Percentiles rank a stretch among this genome's conserved stretches.
Evolutionary conservation across 2,329 filamentous ascomycete genomes (phyloP).

Genomic region (Rutstroemia sydowiana): DNA sequence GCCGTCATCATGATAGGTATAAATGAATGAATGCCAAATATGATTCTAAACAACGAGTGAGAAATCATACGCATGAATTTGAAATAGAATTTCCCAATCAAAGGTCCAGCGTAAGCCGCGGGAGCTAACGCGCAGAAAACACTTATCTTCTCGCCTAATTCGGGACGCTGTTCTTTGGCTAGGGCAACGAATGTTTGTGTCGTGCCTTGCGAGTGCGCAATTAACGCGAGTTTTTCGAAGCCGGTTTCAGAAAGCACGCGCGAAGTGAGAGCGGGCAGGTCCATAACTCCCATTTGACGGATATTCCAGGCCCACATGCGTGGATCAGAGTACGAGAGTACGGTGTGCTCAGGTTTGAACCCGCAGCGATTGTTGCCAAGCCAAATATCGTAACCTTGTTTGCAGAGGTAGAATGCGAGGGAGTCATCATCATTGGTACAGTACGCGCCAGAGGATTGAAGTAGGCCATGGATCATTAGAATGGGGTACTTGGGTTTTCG

Average conservation of each 20-base stretch:
- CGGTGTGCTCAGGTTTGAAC: slow-evolving; percentile 67
- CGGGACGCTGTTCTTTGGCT: slow-evolving; percentile 82
- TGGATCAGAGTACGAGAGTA: slow-evolving; percentile 67
- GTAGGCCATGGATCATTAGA: slow-evolving; percentile 76
- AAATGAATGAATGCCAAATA: slow-evolving; percentile 90
- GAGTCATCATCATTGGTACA: slow-evolving; percentile 86
- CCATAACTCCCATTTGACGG: slow-evolving; percentile 84
- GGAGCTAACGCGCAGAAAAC: slow-evolving; percentile 90
- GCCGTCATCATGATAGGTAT: slow-evolving; percentile 91
- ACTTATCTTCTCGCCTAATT: slow-evolving; percentile 72
- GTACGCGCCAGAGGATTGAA: slow-evolving; percentile 83
- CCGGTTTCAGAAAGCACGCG: slow-evolving; percentile 76
- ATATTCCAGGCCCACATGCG: slow-evolving; percentile 98
- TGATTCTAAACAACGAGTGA: slow-evolving; percentile 64
- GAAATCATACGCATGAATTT: slow-evolving; percentile 82
- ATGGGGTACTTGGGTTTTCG: slow-evolving; percentile 62
- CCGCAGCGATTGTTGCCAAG: slow-evolving; percentile 90
- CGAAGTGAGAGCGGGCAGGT: slow-evolving; percentile 73
- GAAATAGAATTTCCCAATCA: slow-evolving; percentile 84
- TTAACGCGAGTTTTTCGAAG: slow-evolving; percentile 73
- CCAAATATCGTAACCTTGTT: slow-evolving; percentile 92
- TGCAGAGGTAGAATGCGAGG: slow-evolving; percentile 85
- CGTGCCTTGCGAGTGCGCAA: slow-evolving; percentile 87
- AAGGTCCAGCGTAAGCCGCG: slow-evolving; percentile 78
- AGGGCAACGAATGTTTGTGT: slow-evolving; percentile 82